Evolutionary conservation across 352 stramenopile genomes (phyloP), one percentile per base, ranked within the genome.

Genomic region (Phytophthora constricta): DNA sequence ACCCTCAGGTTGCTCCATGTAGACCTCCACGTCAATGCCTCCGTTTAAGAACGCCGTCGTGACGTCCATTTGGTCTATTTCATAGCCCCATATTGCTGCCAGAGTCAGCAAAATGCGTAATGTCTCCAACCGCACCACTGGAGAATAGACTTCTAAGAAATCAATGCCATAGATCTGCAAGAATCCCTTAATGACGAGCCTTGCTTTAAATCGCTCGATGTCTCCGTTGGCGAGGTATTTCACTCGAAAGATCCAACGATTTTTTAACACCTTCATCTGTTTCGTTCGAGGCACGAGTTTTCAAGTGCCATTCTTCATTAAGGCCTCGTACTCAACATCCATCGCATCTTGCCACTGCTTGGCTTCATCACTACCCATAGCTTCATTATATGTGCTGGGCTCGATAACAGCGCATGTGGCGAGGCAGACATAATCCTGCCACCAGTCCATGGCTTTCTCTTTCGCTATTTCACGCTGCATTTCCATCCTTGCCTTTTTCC

Each of bases 231-330:
- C 5, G 31, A 37, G 31, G 31, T 37, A 37, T 37, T 37, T 37
- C 31, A 37, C 31, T 13, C 31, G 31, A 37, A 37, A 37, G 11
- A 37, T 11, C 31, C 31, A 37, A 13, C 31, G 31, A n/a, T 53
- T 39, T 25, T 51, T 49, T 25, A 61, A n/a, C 27, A 53, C 53
- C 14, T 61, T 61, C 53, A 61, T 61, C 39, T 43, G 2, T n/a
- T 46, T 51, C 31, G 51, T 42, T 13, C 53, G 41, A 23, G 41
- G 53, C 11, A 46, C 41, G 2, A 61, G 28, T 17, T 53, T 19
- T 41, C 53, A 61, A 2, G 53, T 53, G 2, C 27, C 4, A 42
- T 52, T 61, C 17, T 61, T 41, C 26, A 46, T 42, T 19, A 61
- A 46, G 1, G 53, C 37, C 14, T 33, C 11, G 42, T 60, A 60